Base-by-base conservation (phyloP, 1,284 basidiomycete species). In the Trichosporon sp. region DNA sequence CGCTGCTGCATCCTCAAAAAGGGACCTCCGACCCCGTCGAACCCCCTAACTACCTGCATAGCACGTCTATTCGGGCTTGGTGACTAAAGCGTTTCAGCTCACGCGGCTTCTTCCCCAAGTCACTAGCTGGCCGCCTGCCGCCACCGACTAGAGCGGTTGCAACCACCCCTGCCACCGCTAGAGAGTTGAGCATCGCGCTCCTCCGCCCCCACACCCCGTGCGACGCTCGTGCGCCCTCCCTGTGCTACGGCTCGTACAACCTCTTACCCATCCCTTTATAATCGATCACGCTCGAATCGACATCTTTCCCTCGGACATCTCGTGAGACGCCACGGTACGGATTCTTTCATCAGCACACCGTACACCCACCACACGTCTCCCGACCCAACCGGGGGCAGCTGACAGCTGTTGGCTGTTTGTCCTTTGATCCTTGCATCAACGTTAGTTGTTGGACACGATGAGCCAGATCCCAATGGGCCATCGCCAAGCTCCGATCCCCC, bases 121-220 rank as follows among this genome's bases (percentile, higher is more conserved):
- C 62, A 63, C 18, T 63, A 23, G 62, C 32, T 42, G 62, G 23
- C 34, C 62, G 25, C 62, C 32, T 25, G 47, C 63, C 63, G 23
- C 63, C 35, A 44, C 63, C 35, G 27, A 42, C 42, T 31, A 64
- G 32, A 18, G 62, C n/a, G 62, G 34, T 42, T 13, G 56, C 56
- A 60, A 1, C 27, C 31, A n/a, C 27, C 63, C 47, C 42, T 13
- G 42, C 60, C 56, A 47, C 64, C 63, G 67, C 67, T 64, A 65
- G 68, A 51, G 56, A 65, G 68, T 69, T 65, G 68, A 69, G 68
- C 68, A 69, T 42, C 34, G 68, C 64, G 68, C 68, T 69, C 68
- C 68, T 69, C 68, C 56, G 53, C 67, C 53, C 56, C 47, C 34
- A 31, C 56, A n/a, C 56, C 29, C n/a, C 29, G 29, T 60, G 56